phyloP scores from a whole-genome alignment of 805 yeast species.

The Trichomonascus vanleenenianus region DNA sequence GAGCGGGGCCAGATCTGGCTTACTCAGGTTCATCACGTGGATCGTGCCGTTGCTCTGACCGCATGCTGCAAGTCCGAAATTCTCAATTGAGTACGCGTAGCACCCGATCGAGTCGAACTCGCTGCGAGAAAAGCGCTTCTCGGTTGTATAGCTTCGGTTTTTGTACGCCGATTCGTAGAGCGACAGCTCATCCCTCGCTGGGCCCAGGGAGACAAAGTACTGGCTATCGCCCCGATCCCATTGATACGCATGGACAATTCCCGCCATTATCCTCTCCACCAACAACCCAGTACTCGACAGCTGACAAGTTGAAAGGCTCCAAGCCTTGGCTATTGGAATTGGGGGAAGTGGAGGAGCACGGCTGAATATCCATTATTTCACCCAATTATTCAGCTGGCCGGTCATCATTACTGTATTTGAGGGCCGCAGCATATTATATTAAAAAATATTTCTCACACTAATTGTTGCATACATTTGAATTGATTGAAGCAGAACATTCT shows the following conservation, averaged over 20 bases:
- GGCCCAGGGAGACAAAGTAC: conserved; percentile 59
- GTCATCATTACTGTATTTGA: no score
- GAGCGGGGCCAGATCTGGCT: conserved; percentile 28
- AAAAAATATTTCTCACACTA: no score
- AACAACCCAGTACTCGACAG: no score
- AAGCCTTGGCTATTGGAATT: no score
- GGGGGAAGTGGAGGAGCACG: no score
- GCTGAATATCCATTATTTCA: no score
- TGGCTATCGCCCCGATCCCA: conserved; percentile 56
- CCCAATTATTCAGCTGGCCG: no score
- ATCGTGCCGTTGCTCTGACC: conserved; percentile 70
- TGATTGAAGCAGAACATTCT: no score
- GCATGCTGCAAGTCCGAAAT: conserved; percentile 44
- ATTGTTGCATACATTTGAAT: no score
- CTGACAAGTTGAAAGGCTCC: no score
- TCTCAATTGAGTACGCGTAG: conserved; percentile 48
- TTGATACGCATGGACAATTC: conserved; percentile 46
- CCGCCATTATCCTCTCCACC: conserved; percentile 65
- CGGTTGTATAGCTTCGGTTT: conserved; percentile 17
- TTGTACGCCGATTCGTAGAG: conserved; percentile 32
- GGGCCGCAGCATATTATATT: no score
- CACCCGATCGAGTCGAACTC: conserved; percentile 68
- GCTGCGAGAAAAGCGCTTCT: conserved; percentile 27
- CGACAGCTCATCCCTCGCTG: conserved; percentile 72
- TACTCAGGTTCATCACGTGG: conserved; percentile 51